Conservation (phyloP, 192 early-diverging fungal genomes). For the Coemansia sp. region DNA sequence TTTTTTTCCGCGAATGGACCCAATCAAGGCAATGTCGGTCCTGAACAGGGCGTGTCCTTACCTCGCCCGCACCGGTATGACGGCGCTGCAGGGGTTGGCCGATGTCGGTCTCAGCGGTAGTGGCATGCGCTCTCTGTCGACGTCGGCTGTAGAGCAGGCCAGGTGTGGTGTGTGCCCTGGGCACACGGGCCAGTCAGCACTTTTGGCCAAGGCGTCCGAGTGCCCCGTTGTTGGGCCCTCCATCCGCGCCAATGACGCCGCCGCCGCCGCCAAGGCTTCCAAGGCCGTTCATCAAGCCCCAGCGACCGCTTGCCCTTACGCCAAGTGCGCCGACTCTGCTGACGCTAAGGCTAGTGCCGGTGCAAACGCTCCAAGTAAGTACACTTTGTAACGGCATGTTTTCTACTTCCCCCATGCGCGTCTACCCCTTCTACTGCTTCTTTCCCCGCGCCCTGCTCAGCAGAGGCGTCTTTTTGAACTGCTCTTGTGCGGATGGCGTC, state of each 20-base stretch:
- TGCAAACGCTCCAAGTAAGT: constrained; percentile 33
- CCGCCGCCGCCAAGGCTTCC: constrained; percentile 11
- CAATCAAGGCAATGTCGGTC: constrained; percentile 57
- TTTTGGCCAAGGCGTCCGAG: constrained; percentile 57
- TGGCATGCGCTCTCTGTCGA: constrained; percentile 36
- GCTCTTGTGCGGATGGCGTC: not conserved
- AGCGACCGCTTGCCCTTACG: constrained; percentile 39
- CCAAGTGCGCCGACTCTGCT: constrained; percentile 22
- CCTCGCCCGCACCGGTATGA: constrained; percentile 51
- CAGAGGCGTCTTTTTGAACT: constrained; percentile 8
- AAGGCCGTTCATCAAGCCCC: constrained; percentile 11
- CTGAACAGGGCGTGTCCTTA: constrained; percentile 56
- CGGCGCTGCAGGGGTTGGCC: constrained; percentile 46
- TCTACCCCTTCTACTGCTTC: not conserved
- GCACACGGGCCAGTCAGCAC: constrained; percentile 56
- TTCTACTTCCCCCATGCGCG: not conserved
- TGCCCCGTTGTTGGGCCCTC: constrained; percentile 57
- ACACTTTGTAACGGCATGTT: not conserved
- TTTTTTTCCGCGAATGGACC: constrained; percentile 33
- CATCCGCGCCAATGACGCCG: constrained; percentile 47
- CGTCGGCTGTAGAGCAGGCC: constrained; percentile 48
- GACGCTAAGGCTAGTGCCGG: not conserved
- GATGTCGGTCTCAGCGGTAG: constrained; percentile 13
- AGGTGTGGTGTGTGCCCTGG: constrained; percentile 55
- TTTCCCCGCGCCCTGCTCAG: not conserved